Percentiles rank a stretch among this genome's conserved stretches.
Conservation (phyloP, 495 filamentous ascomycete species). For the Symbiotaphrina buchneri region DNA sequence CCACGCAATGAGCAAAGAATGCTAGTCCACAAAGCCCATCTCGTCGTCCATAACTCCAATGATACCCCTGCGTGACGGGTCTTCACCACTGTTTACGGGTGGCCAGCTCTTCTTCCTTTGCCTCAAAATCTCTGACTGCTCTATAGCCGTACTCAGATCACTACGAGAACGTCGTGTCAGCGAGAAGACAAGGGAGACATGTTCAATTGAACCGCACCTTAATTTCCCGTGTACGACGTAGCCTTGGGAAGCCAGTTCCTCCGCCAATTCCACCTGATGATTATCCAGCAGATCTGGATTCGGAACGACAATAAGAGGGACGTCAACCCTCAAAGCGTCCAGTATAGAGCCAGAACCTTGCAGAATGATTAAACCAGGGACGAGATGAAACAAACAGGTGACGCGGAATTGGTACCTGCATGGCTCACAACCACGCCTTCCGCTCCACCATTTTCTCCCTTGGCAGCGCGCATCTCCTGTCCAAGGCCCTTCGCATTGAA, state of each 20-base stretch:
- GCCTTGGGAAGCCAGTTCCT: conserved; percentile 40
- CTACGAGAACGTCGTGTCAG: conserved; percentile 10
- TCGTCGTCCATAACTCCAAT: conserved; percentile 30
- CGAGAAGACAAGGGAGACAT: too few relatives aligned
- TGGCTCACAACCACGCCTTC: conserved; percentile 62
- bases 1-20: too few relatives aligned
- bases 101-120: conserved; percentile 21
- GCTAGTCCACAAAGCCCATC: conserved; percentile 32
- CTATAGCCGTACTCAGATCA: conserved; percentile 20
- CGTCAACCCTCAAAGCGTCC: conserved; percentile 42
- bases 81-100: conserved; percentile 17
- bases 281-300: conserved; percentile 70
- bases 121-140: conserved; percentile 19
- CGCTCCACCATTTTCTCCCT: conserved; percentile 10
- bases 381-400: not conserved
- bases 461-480: conserved; percentile 28
- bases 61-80: conserved; percentile 16
- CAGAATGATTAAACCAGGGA: not conserved
- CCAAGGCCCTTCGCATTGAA: conserved; percentile 35
- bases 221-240: conserved; percentile 45
- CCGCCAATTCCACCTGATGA: conserved; percentile 74
- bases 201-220: conserved; percentile 20
- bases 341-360: conserved; percentile 78
- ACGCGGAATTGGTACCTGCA: conserved; percentile 36
- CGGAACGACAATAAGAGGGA: conserved; percentile 65